Evolutionary conservation across 2,329 filamentous ascomycete species (phyloP).

Genomic region (Xylaria sp.): DNA sequence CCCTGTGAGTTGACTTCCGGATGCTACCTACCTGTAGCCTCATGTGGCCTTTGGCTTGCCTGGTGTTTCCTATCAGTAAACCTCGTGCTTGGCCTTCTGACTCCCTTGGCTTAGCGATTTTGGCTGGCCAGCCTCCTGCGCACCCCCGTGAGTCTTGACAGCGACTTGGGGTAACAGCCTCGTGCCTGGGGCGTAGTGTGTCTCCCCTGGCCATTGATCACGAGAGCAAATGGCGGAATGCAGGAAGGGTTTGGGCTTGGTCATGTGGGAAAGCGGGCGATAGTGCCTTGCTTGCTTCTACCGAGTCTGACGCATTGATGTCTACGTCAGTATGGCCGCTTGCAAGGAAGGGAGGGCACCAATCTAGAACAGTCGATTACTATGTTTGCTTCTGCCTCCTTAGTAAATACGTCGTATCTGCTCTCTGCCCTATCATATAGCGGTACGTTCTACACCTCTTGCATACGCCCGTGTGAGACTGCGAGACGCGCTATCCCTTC

Average conservation of each 20-base stretch:
- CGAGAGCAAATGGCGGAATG: not conserved
- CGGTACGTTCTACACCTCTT: conserved; percentile 3
- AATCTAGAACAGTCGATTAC: not conserved
- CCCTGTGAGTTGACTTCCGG: not conserved
- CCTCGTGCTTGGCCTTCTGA: too few relatives aligned
- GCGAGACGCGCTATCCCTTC: not conserved
- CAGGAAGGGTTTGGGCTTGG: not conserved
- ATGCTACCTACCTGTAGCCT: not conserved
- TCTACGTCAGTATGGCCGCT: too few relatives aligned
- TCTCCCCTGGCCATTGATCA: not conserved
- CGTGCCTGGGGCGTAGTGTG: not conserved
- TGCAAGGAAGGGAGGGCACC: too few relatives aligned
- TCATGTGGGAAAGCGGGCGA: not conserved
- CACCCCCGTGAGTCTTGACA: not conserved
- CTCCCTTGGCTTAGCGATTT: too few relatives aligned
- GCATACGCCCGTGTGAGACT: not conserved
- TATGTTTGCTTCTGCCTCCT: conserved; percentile 3
- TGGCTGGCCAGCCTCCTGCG: too few relatives aligned
- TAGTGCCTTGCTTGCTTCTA: not conserved
- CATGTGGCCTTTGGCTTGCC: not conserved
- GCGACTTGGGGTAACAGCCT: not conserved
- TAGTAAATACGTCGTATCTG: not conserved
- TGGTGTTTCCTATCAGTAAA: too few relatives aligned
- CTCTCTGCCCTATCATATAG: not conserved
- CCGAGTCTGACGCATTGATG: not conserved